phyloP scores from a whole-genome alignment of 805 yeast species.

The Nakazawaea molendinolei region DNA sequence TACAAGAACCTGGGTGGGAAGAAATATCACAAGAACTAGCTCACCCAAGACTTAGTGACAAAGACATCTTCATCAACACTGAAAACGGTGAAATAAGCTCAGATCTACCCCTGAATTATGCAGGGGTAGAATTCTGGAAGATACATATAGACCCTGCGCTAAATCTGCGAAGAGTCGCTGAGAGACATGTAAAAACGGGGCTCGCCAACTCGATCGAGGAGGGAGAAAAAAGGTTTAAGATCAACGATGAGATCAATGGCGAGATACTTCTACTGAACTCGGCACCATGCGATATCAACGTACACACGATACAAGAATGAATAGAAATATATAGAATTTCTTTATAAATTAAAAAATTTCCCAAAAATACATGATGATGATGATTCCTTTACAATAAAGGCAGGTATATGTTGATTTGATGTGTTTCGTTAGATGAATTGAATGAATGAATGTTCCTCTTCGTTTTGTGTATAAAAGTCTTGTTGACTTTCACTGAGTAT shows the following conservation, averaged over 20 bases:
- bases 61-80: background rate
- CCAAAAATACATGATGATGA: too few relatives aligned
- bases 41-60: background rate
- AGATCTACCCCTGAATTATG: background rate
- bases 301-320: constrained; percentile 12
- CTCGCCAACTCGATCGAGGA: constrained; percentile 38
- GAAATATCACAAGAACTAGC: constrained; percentile 32
- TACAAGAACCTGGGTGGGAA: constrained; percentile 56
- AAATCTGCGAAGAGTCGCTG: constrained; percentile 54
- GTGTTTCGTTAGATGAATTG: too few relatives aligned
- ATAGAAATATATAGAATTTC: too few relatives aligned
- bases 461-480: too few relatives aligned
- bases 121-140: constrained; percentile 40
- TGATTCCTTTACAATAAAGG: too few relatives aligned
- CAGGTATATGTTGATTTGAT: too few relatives aligned
- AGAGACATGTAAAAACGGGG: constrained; percentile 59
- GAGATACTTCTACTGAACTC: constrained; percentile 16
- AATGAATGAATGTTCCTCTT: too few relatives aligned
- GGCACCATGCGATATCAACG: constrained; percentile 14
- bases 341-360: too few relatives aligned
- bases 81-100: background rate
- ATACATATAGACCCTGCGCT: constrained; percentile 37
- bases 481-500: too few relatives aligned
- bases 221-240: constrained; percentile 44
- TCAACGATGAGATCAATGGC: constrained; percentile 66